Evolutionary conservation across 208 protist genomes (phyloP).

Genomic region (Trypanosoma melophagium): DNA sequence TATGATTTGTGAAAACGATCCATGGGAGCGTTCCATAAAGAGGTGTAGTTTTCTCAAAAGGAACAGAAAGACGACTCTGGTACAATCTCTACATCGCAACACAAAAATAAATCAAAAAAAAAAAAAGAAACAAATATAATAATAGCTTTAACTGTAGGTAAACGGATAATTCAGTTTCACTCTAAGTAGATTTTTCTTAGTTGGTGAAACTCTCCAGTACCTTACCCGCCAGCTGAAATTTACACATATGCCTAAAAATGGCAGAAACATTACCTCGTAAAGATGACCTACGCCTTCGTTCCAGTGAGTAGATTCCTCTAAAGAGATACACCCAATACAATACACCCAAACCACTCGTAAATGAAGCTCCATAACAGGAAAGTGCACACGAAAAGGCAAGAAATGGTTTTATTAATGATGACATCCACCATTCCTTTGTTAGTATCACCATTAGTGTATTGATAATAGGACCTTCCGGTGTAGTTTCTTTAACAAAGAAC

Average conservation of each 20-base stretch:
- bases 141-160: too few species aligned
- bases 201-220: background rate
- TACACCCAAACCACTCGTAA: background rate
- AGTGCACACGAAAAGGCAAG: background rate
- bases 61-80: too few species aligned
- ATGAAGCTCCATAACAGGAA: conserved; percentile 7
- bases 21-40: too few species aligned
- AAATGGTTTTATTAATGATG: background rate
- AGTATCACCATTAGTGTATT: conserved; percentile 3
- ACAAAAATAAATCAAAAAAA: too few species aligned
- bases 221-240: background rate
- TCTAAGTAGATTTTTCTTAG: background rate
- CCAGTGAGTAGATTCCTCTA: conserved; percentile 30
- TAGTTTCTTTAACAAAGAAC: background rate
- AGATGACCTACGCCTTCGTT: conserved; percentile 26
- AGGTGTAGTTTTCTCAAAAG: too few species aligned
- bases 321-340: conserved; percentile 15
- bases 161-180: background rate
- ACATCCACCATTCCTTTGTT: conserved; percentile 12
- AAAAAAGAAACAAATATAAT: background rate
- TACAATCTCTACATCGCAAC: too few species aligned
- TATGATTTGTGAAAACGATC: too few species aligned
- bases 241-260: conserved; percentile 23
- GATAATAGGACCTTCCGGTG: background rate
- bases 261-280: conserved; percentile 6